phyloP scores from a whole-genome alignment of 345 rosid species.

The Lumnitzera racemosa region DNA sequence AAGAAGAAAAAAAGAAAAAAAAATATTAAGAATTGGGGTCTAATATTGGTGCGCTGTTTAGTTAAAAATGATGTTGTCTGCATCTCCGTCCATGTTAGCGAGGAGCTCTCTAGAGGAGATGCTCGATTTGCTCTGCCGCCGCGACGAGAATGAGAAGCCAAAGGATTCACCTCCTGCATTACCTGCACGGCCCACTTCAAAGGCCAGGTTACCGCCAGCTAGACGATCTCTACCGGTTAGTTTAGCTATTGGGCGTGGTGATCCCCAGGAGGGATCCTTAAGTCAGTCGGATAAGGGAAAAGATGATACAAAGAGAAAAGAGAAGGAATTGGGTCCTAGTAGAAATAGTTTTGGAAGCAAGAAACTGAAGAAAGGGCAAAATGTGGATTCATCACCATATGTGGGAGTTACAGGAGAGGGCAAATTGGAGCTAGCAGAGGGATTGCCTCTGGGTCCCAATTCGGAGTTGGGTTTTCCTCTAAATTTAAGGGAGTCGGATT shows the following conservation, averaged over 20 bases:
- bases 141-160: slow-evolving; percentile 59
- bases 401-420: slow-evolving; percentile 18
- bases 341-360: slow-evolving; percentile 73
- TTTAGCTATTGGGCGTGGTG: slow-evolving; percentile 36
- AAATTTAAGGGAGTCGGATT: slow-evolving; percentile 29
- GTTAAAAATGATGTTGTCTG: slow-evolving; percentile 59
- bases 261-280: neutral
- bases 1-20: neutral
- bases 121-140: slow-evolving; percentile 71
- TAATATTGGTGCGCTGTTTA: neutral
- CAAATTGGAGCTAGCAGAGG: neutral
- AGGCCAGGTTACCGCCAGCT: slow-evolving; percentile 74
- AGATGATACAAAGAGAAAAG: slow-evolving; percentile 68
- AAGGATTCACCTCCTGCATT: slow-evolving; percentile 84
- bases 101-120: slow-evolving; percentile 97
- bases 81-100: slow-evolving; percentile 51
- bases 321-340: slow-evolving; percentile 42
- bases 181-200: slow-evolving; percentile 83
- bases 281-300: slow-evolving; percentile 15
- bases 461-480: neutral
- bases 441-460: neutral
- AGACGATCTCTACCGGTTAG: slow-evolving; percentile 60
- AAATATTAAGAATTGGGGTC: neutral
- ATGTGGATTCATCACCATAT: slow-evolving; percentile 58
- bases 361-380: slow-evolving; percentile 49